Conservation (phyloP, 2,329 filamentous ascomycete species). For the Mollisia scopiformis region DNA sequence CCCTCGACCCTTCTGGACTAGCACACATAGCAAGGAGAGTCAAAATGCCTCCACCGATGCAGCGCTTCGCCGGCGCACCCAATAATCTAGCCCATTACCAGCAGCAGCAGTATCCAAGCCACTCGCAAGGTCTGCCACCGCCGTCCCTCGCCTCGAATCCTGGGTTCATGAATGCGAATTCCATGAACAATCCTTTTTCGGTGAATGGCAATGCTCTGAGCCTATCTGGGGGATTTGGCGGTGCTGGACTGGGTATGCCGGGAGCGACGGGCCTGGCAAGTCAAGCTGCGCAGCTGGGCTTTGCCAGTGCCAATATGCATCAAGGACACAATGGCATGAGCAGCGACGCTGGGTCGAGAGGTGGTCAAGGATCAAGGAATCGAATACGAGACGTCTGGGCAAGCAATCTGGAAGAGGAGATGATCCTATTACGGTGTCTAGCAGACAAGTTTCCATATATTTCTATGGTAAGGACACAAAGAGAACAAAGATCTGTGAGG, state of each 20-base stretch:
- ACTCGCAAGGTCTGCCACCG: conserved; percentile 52
- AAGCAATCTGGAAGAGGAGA: conserved; percentile 88
- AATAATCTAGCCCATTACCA: conserved; percentile 42
- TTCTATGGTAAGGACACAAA: conserved; percentile 76
- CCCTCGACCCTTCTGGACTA: conserved; percentile 34
- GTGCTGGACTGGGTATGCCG: conserved; percentile 53
- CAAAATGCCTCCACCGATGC: conserved; percentile 40
- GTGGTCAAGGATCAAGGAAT: conserved; percentile 65
- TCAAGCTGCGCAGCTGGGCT: conserved; percentile 86
- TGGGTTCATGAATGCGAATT: conserved; percentile 71
- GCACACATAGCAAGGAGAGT: conserved; percentile 35
- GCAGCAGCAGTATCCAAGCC: conserved; percentile 48
- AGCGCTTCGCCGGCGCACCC: conserved; percentile 37
- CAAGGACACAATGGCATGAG: conserved; percentile 58
- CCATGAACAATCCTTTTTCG: conserved; percentile 69
- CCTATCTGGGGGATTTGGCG: conserved; percentile 58
- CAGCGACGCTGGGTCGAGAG: conserved; percentile 57
- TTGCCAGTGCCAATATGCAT: conserved; percentile 71
- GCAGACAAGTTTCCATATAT: conserved; percentile 94
- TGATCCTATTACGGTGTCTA: conserved; percentile 79
- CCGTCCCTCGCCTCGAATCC: conserved; percentile 68
- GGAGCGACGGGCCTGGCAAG: conserved; percentile 75
- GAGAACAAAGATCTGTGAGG: conserved; percentile 3
- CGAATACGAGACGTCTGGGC: conserved; percentile 97
- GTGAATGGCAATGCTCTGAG: conserved; percentile 55